These are phyloP conservation scores for Phytopythium cucurbitacearum DNA, from an alignment of 352 stramenopile species.

Conservation along the genomic window DNA sequence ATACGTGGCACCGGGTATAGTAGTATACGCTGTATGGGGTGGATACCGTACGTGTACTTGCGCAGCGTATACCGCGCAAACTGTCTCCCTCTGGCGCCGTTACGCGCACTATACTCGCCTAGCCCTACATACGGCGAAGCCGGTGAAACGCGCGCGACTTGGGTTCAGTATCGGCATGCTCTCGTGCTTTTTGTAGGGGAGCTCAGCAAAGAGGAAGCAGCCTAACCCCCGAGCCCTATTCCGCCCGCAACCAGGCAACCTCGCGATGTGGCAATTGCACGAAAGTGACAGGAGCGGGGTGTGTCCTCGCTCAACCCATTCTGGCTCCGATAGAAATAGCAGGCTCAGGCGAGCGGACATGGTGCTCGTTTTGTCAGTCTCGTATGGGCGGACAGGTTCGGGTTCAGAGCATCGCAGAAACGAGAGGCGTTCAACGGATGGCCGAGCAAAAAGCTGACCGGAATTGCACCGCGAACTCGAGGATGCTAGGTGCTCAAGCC, in stretches of 20 bases:
- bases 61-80: neutral
- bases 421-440: too few species aligned
- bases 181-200: too few species aligned
- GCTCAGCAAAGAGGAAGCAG: neutral
- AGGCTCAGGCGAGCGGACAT: neutral
- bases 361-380: neutral
- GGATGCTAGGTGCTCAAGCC: too few species aligned
- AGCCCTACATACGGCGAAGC: neutral
- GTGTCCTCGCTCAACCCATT: too few species aligned
- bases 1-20: too few species aligned
- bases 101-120: neutral
- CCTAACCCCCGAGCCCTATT: neutral
- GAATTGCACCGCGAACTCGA: too few species aligned
- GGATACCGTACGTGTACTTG: neutral
- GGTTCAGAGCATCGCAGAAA: neutral
- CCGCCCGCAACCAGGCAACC: slow-evolving; percentile 3
- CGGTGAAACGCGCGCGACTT: neutral
- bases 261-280: slow-evolving; percentile 4
- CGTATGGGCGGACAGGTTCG: neutral
- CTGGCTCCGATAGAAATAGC: too few species aligned
- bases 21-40: neutral
- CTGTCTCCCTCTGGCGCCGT: slow-evolving; percentile 1
- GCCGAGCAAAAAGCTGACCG: too few species aligned
- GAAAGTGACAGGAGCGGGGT: neutral
- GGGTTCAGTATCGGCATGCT: neutral